phyloP scores from a whole-genome alignment of 306 rosid species.

The Fragaria iinumae region DNA sequence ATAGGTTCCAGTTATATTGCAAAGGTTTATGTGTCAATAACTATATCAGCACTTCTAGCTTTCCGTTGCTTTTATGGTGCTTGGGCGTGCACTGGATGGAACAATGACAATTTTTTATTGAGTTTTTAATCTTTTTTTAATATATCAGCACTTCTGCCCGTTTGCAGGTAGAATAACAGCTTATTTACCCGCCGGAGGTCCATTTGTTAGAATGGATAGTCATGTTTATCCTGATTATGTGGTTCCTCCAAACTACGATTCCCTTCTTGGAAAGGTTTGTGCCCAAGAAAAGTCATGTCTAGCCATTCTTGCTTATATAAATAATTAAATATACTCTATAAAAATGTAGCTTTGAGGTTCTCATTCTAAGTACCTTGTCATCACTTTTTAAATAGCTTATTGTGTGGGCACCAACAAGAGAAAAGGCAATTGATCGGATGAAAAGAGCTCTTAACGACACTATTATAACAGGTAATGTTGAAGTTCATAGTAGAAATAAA shows the following conservation, averaged over 20 bases:
- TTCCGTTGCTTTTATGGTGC: neutral
- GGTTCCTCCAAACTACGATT: constrained; percentile 97
- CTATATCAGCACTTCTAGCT: neutral
- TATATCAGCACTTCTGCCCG: constrained; percentile 8
- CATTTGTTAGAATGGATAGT: constrained; percentile 99
- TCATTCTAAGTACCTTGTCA: constrained; percentile 11
- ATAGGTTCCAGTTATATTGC: neutral
- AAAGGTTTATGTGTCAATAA: neutral
- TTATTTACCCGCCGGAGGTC: constrained; percentile 96
- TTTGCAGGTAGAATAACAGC: constrained; percentile 92
- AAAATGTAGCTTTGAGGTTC: neutral
- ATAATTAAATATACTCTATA: neutral
- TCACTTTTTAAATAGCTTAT: constrained; percentile 52
- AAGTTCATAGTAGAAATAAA: neutral
- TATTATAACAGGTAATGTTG: constrained; percentile 68
- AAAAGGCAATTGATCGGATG: constrained; percentile 96
- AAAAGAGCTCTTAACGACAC: constrained; percentile 97
- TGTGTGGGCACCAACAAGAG: constrained; percentile 99
- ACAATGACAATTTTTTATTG: neutral
- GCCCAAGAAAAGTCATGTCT: neutral
- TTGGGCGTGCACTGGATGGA: neutral
- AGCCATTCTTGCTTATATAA: neutral
- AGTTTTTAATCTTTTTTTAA: neutral
- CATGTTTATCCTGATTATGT: constrained; percentile 95
- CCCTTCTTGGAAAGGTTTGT: constrained; percentile 92